phyloP scores from a whole-genome alignment of 176 grass and related monocot species.

The Musa itinerans region DNA sequence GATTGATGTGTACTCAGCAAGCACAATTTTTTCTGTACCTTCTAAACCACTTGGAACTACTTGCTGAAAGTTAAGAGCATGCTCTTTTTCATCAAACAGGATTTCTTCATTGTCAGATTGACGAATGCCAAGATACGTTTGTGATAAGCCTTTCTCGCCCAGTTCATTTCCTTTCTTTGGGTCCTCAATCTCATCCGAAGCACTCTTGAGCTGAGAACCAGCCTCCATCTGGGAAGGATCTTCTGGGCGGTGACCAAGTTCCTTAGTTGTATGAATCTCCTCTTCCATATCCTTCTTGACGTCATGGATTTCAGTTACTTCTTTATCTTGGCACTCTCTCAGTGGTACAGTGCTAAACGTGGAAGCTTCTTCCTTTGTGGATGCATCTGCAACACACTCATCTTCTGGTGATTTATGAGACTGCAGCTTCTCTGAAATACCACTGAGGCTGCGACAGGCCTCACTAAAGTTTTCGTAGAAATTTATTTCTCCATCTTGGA shows the following conservation, averaged over 20 bases:
- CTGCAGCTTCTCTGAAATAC: constrained; percentile 57
- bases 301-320: not conserved
- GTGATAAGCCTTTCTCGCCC: not conserved
- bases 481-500: constrained; percentile 50
- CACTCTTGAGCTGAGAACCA: not conserved
- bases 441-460: constrained; percentile 37
- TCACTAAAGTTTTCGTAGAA: constrained; percentile 54
- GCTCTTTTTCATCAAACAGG: constrained; percentile 6
- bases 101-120: not conserved
- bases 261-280: not conserved
- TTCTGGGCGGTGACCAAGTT: not conserved
- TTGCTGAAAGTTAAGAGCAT: constrained; percentile 35
- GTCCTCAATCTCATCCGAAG: not conserved
- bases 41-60: constrained; percentile 46
- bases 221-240: not conserved
- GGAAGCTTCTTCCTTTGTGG: not conserved
- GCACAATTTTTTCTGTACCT: constrained; percentile 42
- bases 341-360: not conserved
- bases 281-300: not conserved
- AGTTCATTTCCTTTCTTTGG: not conserved
- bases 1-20: constrained; percentile 59
- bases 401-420: constrained; percentile 21
- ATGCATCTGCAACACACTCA: constrained; percentile 5
- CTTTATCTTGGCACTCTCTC: not conserved
- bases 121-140: not conserved